phyloP scores from a whole-genome alignment of 2,329 filamentous ascomycete genomes.

The Phialophora macrospora region DNA sequence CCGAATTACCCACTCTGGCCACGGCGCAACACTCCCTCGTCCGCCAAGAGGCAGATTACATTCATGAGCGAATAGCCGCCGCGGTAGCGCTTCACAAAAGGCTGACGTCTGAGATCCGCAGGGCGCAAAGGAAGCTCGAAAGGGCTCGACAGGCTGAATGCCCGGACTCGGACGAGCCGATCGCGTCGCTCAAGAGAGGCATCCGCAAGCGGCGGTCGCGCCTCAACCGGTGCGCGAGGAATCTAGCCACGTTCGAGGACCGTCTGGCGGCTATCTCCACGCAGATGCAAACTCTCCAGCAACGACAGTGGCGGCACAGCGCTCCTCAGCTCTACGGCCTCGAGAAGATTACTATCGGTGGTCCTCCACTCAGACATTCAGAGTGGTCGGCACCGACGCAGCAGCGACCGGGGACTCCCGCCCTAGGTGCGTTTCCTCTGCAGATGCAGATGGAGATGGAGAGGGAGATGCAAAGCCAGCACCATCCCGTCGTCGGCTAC shows the following conservation, averaged over 20 bases:
- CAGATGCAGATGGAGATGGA: neutral
- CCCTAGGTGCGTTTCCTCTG: neutral
- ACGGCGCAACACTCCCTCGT: constrained; percentile 26
- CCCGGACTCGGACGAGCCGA: neutral
- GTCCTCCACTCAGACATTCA: neutral
- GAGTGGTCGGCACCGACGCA: neutral
- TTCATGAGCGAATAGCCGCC: constrained; percentile 18
- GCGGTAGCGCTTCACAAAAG: constrained; percentile 17
- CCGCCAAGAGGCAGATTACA: constrained; percentile 33
- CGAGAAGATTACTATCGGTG: neutral
- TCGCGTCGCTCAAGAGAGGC: constrained; percentile 13
- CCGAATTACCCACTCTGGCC: constrained; percentile 18
- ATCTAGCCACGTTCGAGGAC: constrained; percentile 1
- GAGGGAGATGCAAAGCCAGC: neutral
- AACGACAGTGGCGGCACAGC: constrained; percentile 20
- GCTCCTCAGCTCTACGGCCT: neutral
- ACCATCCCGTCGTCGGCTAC: neutral
- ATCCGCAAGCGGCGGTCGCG: constrained; percentile 20
- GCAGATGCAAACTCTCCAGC: constrained; percentile 23
- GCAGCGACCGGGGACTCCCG: neutral
- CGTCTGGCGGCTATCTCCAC: constrained; percentile 12
- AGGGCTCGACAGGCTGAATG: neutral
- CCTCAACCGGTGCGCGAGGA: constrained; percentile 21
- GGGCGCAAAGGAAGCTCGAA: constrained; percentile 12
- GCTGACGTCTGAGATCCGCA: constrained; percentile 12